A percentile compares a stretch with the other conserved stretches of the same genome.
Evolutionary conservation across 1,284 basidiomycete species (phyloP).

Genomic region (Austroboletus novae-zelandiae): DNA sequence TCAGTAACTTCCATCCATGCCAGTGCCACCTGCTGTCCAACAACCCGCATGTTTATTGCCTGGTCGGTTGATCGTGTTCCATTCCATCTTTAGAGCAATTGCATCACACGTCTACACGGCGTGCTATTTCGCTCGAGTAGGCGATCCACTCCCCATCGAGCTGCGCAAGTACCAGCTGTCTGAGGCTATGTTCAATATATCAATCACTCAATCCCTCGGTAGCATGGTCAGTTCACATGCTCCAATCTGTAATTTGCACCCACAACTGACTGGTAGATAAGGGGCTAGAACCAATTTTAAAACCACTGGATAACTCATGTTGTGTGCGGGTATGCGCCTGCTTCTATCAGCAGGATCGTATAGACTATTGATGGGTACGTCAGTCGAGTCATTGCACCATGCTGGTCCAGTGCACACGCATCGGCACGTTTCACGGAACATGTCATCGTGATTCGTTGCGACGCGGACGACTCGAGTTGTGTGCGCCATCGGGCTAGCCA

Average conservation of each 20-base stretch:
- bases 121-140: neutral
- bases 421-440: constrained; percentile 25
- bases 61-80: constrained; percentile 5
- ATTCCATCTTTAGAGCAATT: constrained; percentile 4
- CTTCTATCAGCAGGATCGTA: too few species aligned
- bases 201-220: neutral
- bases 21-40: constrained; percentile 7
- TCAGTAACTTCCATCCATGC: constrained; percentile 6
- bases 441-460: neutral
- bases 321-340: too few species aligned
- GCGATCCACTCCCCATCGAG: neutral
- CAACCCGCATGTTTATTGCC: constrained; percentile 7
- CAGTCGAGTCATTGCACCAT: neutral
- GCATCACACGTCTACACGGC: constrained; percentile 4
- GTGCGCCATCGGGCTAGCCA: neutral
- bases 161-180: constrained; percentile 17
- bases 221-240: too few species aligned
- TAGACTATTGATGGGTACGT: too few species aligned
- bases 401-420: constrained; percentile 29
- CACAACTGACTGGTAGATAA: too few species aligned
- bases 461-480: too few species aligned
- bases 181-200: constrained; percentile 16
- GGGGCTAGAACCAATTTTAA: too few species aligned
- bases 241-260: too few species aligned
- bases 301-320: too few species aligned